phyloP scores from a whole-genome alignment of 257 asterid genomes.

The Craterostigma plantagineum region DNA sequence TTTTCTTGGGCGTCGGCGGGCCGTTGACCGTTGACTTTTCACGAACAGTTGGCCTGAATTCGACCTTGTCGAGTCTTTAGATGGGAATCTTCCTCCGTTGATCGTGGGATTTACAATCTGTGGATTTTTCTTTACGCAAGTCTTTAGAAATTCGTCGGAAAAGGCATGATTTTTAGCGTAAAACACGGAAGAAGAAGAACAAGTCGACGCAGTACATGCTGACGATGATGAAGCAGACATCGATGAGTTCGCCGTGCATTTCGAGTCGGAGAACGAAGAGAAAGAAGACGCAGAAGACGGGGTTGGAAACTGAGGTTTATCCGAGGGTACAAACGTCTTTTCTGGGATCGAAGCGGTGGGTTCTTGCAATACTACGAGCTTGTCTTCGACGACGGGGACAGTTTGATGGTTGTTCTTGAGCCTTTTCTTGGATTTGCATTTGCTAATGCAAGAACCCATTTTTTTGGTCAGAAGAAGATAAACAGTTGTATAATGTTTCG shows the following conservation, averaged over 20 bases:
- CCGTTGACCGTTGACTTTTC: constrained; percentile 9
- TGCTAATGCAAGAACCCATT: constrained; percentile 87
- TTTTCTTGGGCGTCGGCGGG: constrained; percentile 25
- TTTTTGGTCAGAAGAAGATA: too few species aligned
- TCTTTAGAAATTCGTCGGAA: constrained; percentile 40
- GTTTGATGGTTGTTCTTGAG: constrained; percentile 11
- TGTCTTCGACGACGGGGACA: constrained; percentile 34
- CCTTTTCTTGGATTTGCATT: constrained; percentile 40
- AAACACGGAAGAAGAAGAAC: constrained; percentile 13
- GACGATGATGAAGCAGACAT: constrained; percentile 14
- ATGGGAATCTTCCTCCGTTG: constrained; percentile 5
- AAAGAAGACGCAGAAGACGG: constrained; percentile 19
- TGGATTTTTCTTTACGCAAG: too few species aligned
- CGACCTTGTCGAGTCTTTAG: not conserved
- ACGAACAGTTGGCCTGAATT: constrained; percentile 12
- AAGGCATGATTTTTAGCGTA: constrained; percentile 35
- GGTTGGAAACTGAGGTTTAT: constrained; percentile 20
- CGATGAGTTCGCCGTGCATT: constrained; percentile 14
- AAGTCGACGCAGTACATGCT: not conserved
- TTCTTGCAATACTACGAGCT: constrained; percentile 38
- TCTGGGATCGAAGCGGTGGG: constrained; percentile 13
- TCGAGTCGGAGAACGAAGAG: constrained; percentile 31
- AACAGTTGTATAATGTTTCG: not conserved
- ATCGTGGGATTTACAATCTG: constrained; percentile 1
- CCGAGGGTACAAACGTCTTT: constrained; percentile 3